Percentiles rank a stretch among this genome's conserved stretches.
These are phyloP conservation scores for Hyaloscypha finlandica DNA, from an alignment of 495 filamentous ascomycete species.

Conservation along the genomic window DNA sequence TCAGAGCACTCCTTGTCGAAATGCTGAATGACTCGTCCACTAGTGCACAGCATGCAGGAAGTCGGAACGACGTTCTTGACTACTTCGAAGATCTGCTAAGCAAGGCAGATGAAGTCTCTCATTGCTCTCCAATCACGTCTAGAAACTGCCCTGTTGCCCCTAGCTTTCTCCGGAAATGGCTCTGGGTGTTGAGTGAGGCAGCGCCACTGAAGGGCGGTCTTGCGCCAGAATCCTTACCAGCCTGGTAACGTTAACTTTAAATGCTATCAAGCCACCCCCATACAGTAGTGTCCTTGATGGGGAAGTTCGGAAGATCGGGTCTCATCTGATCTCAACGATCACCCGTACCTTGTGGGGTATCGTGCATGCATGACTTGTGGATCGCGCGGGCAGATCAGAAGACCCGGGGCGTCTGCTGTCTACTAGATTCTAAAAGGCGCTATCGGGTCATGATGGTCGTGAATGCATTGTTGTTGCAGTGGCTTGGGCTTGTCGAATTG, in stretches of 20 bases:
- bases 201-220: not conserved
- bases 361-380: not conserved
- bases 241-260: not conserved
- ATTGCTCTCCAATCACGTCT: not conserved
- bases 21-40: not conserved
- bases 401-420: not conserved
- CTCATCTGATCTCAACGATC: not conserved
- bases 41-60: not conserved
- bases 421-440: not conserved
- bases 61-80: not conserved
- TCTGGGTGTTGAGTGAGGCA: not conserved
- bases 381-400: not conserved
- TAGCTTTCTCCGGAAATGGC: not conserved
- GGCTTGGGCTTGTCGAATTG: not conserved
- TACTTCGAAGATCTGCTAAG: not conserved
- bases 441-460: not conserved
- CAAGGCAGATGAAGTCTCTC: not conserved
- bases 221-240: not conserved
- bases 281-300: not conserved
- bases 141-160: not conserved
- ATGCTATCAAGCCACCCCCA: not conserved
- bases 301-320: not conserved
- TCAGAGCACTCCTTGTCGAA: not conserved
- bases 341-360: not conserved
- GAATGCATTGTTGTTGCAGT: not conserved